Conservation (phyloP, 2,329 filamentous ascomycete genomes). For the Alternaria alternata region DNA sequence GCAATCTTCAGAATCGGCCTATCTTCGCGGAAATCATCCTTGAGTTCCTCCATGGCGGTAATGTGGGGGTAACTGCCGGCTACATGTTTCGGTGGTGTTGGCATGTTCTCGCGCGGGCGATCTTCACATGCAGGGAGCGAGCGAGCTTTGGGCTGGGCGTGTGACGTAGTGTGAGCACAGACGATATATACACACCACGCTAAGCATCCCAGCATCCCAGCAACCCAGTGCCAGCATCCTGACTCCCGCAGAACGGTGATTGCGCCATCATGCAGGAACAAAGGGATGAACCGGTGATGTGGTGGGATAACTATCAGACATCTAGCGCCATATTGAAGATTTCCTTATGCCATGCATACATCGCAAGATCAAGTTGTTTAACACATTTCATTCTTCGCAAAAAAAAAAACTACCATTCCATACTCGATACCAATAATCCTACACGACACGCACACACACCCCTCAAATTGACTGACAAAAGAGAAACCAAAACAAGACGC, state of each 20-base stretch:
- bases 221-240: neutral
- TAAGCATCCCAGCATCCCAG: constrained; percentile 26
- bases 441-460: constrained; percentile 16
- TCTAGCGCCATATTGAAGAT: neutral
- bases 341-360: neutral
- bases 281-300: constrained; percentile 10
- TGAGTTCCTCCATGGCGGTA: constrained; percentile 32
- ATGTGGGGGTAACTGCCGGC: neutral
- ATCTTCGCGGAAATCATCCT: constrained; percentile 28
- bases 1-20: constrained; percentile 25
- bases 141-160: neutral
- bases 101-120: constrained; percentile 16
- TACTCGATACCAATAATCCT: constrained; percentile 26
- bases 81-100: constrained; percentile 12
- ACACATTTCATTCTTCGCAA: constrained; percentile 18
- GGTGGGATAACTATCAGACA: neutral
- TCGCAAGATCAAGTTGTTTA: neutral
- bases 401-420: constrained; percentile 17
- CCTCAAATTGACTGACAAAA: neutral
- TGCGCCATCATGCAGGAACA: constrained; percentile 5
- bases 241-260: neutral
- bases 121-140: constrained; percentile 34
- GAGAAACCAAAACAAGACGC: constrained; percentile 22
- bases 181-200: constrained; percentile 26
- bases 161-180: constrained; percentile 43